These are phyloP conservation scores for Lepiota venenata DNA, from an alignment of 768 basidiomycete species.

Conservation along the genomic window DNA sequence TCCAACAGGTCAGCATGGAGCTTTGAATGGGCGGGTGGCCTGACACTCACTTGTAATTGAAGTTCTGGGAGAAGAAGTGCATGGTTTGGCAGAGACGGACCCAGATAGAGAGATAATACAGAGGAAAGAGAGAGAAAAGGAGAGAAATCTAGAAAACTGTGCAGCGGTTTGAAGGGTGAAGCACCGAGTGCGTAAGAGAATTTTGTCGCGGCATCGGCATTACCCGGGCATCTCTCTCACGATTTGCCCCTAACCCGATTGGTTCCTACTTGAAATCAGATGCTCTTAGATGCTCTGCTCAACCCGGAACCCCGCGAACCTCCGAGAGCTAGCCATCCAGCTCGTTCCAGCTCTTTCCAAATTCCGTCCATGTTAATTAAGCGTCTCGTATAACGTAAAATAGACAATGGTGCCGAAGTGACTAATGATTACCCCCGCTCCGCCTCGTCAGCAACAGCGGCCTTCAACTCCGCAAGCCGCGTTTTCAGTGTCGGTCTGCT, in stretches of 20 bases:
- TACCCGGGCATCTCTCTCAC: conserved; percentile 4
- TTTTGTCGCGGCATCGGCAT: conserved; percentile 6
- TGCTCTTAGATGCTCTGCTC: background rate
- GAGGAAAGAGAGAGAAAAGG: conserved; percentile 4
- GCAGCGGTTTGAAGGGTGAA: background rate
- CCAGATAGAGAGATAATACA: conserved; percentile 8
- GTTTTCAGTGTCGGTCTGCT: conserved; percentile 78
- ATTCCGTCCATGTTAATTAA: no score
- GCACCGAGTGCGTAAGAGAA: conserved; percentile 7
- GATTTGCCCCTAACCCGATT: background rate
- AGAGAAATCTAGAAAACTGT: background rate
- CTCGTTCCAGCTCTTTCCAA: no score
- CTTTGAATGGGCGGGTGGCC: conserved; percentile 4
- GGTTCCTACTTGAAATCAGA: conserved; percentile 1
- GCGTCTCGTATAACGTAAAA: no score
- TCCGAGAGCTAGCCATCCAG: no score
- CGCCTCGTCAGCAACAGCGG: conserved; percentile 20
- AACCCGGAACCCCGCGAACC: no score
- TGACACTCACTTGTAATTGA: conserved; percentile 73
- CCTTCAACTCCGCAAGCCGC: conserved; percentile 64
- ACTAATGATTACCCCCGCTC: background rate
- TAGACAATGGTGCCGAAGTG: no score
- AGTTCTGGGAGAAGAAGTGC: conserved; percentile 87
- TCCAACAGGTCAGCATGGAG: conserved; percentile 14
- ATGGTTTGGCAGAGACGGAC: conserved; percentile 34